phyloP scores from a whole-genome alignment of 164 flowering plant genomes.

The Berberis vulgaris region DNA sequence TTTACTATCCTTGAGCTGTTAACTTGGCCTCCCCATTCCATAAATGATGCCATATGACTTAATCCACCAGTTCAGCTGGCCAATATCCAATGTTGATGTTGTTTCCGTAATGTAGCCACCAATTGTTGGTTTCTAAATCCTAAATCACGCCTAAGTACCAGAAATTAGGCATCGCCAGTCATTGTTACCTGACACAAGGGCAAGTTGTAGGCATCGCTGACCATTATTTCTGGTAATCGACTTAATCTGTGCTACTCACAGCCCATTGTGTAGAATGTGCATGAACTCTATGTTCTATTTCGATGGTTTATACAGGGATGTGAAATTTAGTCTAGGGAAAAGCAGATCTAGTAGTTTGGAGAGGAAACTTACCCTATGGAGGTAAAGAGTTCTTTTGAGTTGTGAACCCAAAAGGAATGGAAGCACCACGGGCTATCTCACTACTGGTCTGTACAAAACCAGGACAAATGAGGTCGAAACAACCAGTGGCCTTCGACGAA shows the following conservation, averaged over 20 bases:
- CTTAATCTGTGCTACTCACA: too few species aligned
- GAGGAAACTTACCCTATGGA: background rate
- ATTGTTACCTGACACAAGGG: background rate
- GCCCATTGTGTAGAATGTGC: too few species aligned
- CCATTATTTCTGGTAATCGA: too few species aligned
- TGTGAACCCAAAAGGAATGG: background rate
- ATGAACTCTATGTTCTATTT: too few species aligned
- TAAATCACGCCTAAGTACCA: background rate
- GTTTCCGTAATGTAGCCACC: background rate
- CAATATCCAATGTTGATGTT: background rate
- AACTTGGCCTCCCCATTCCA: slow-evolving; percentile 1
- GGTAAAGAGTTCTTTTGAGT: background rate
- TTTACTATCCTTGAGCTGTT: background rate
- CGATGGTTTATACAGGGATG: too few species aligned
- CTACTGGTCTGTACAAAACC: slow-evolving; percentile 1
- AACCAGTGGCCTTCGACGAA: background rate
- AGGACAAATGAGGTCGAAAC: background rate
- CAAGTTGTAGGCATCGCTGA: too few species aligned
- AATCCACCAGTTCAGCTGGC: background rate
- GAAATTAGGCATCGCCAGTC: too few species aligned
- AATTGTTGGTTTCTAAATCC: background rate
- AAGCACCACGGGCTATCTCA: background rate
- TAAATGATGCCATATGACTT: background rate
- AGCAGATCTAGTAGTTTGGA: background rate
- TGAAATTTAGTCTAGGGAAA: background rate